phyloP scores from a whole-genome alignment of 805 yeast genomes.

The Wickerhamomyces ciferrii region DNA sequence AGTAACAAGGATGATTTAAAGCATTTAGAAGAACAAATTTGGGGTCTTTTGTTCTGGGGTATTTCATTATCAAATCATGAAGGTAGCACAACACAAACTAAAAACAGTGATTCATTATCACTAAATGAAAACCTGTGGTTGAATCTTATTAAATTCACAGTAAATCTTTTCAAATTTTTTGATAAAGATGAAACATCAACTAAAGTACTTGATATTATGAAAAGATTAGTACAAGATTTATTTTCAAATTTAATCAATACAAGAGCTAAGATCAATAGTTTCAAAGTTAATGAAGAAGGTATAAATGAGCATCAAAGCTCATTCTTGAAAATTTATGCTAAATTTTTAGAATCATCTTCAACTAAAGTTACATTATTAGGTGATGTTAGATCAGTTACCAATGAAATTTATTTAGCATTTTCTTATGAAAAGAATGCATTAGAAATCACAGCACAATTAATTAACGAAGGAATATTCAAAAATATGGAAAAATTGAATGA shows the following conservation, averaged over 20 bases:
- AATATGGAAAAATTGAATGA: constrained; percentile 37
- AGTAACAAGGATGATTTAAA: constrained; percentile 10
- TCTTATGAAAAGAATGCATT: constrained; percentile 57
- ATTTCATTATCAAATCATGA: constrained; percentile 23
- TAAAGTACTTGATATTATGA: constrained; percentile 27
- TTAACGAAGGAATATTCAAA: constrained; percentile 50
- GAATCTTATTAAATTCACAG: constrained; percentile 32
- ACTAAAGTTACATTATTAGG: constrained; percentile 45
- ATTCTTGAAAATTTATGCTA: constrained; percentile 49
- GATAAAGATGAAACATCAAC: constrained; percentile 12
- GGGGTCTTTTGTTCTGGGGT: constrained; percentile 30
- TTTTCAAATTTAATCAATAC: constrained; percentile 34
- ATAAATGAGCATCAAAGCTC: constrained; percentile 26
- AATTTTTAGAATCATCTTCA: constrained; percentile 46
- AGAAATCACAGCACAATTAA: constrained; percentile 42
- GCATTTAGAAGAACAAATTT: constrained; percentile 24
- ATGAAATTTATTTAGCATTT: constrained; percentile 60
- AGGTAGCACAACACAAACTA: constrained; percentile 6
- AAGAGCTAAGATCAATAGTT: constrained; percentile 18
- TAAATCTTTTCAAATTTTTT: constrained; percentile 26
- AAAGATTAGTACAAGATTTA: constrained; percentile 35
- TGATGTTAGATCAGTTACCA: constrained; percentile 53
- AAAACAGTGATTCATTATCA: constrained; percentile 13
- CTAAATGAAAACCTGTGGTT: constrained; percentile 33
- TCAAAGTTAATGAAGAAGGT: constrained; percentile 10